phyloP scores from a whole-genome alignment of 1,139 yeast genomes.

The Pneumocystis canis region DNA sequence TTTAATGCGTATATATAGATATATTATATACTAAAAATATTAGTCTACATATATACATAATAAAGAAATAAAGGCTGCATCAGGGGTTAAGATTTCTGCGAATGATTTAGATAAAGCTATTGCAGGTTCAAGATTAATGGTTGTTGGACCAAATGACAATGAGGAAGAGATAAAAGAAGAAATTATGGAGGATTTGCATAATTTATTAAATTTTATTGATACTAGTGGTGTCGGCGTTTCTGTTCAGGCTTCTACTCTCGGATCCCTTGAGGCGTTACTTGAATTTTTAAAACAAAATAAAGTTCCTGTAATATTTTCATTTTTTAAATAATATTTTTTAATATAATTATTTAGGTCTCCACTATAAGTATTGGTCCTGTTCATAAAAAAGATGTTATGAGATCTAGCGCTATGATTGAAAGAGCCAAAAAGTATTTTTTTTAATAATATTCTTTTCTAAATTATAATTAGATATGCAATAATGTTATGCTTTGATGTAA shows the following conservation, averaged over 20 bases:
- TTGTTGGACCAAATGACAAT: conserved; percentile 93
- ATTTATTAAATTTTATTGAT: conserved; percentile 86
- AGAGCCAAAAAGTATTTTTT: conserved; percentile 64
- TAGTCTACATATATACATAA: conserved; percentile 54
- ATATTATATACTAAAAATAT: conserved; percentile 34
- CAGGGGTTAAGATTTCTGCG: conserved; percentile 97
- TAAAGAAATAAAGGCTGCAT: conserved; percentile 95
- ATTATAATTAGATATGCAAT: conserved; percentile 37
- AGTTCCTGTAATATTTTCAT: conserved; percentile 76
- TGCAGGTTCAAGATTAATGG: conserved; percentile 91
- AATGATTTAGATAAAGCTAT: conserved; percentile 95
- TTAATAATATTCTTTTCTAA: not conserved
- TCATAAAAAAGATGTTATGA: conserved; percentile 93
- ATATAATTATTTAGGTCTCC: conserved; percentile 8
- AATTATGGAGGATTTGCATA: conserved; percentile 96
- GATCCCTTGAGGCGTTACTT: conserved; percentile 89
- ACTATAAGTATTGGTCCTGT: conserved; percentile 95
- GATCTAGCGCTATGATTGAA: conserved; percentile 91
- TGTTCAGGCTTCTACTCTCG: conserved; percentile 95
- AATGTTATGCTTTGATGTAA: conserved; percentile 96
- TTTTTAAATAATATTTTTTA: not conserved
- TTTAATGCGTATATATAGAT: not conserved
- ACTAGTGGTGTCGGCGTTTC: conserved; percentile 91
- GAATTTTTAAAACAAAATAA: conserved; percentile 97
- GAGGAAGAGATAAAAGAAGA: conserved; percentile 97